These are phyloP conservation scores for Amniculicola lignicola DNA, from an alignment of 495 filamentous ascomycete species.

Conservation along the genomic window DNA sequence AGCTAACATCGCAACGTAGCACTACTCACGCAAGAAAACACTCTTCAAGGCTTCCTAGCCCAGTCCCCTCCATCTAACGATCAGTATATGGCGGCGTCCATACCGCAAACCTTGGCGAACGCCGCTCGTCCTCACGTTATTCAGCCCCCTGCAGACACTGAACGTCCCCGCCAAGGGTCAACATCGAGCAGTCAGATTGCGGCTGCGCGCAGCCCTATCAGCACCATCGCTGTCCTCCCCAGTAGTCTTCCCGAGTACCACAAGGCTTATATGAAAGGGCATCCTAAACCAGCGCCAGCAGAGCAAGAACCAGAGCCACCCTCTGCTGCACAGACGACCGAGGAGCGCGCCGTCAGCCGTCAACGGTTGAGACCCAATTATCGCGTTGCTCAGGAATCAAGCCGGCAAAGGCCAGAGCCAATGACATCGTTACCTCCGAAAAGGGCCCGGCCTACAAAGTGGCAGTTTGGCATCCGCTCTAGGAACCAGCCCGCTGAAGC, in stretches of 20 bases:
- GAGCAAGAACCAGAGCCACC: slow-evolving; percentile 4
- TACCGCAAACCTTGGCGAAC: slow-evolving; percentile 10
- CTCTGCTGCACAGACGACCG: slow-evolving; percentile 50
- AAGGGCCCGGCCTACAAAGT: slow-evolving; percentile 69
- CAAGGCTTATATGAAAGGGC: slow-evolving; percentile 74
- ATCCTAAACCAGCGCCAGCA: slow-evolving; percentile 31
- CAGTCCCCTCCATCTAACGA: slow-evolving; percentile 51
- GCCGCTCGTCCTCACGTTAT: slow-evolving; percentile 14
- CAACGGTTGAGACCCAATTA: slow-evolving; percentile 77
- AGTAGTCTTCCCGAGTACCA: slow-evolving; percentile 88
- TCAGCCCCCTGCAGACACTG: slow-evolving; percentile 9
- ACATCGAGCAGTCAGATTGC: slow-evolving; percentile 35
- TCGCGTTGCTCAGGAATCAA: slow-evolving; percentile 56
- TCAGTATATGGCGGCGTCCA: slow-evolving; percentile 7
- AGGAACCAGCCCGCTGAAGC: slow-evolving; percentile 92
- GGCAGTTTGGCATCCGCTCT: slow-evolving; percentile 96
- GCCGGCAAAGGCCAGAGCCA: slow-evolving; percentile 62
- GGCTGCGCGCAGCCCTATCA: slow-evolving; percentile 48
- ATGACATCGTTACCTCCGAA: slow-evolving; percentile 52
- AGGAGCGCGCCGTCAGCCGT: slow-evolving; percentile 72
- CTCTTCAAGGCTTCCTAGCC: slow-evolving; percentile 50
- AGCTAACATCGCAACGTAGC: slow-evolving; percentile 40
- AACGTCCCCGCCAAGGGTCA: slow-evolving; percentile 39
- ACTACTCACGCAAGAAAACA: slow-evolving; percentile 46
- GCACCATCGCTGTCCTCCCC: slow-evolving; percentile 83